Percentiles rank a stretch among this genome's conserved stretches.
Conservation (phyloP, 192 early-diverging fungal species). For the Backusella australiensis region DNA sequence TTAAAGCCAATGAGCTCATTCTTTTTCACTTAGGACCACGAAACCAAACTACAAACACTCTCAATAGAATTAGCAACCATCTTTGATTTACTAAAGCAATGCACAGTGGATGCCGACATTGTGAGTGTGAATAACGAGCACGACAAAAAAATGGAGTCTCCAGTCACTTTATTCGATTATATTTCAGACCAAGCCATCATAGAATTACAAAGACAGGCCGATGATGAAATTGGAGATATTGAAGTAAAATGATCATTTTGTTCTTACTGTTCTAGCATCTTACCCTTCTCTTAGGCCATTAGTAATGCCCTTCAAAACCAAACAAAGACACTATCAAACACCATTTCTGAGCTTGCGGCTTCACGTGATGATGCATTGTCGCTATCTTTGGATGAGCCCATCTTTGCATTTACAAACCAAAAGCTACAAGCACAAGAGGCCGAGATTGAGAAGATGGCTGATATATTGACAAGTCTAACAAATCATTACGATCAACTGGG, state of each 20-base stretch:
- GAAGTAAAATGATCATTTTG: slow-evolving; percentile 16
- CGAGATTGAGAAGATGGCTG: slow-evolving; percentile 46
- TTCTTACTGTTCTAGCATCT: neutral
- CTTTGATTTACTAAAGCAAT: slow-evolving; percentile 26
- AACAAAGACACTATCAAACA: slow-evolving; percentile 17
- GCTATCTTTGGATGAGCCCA: slow-evolving; percentile 40
- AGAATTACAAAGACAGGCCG: slow-evolving; percentile 30
- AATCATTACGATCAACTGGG: slow-evolving; percentile 54
- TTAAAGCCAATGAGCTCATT: too few species aligned
- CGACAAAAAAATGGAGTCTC: neutral
- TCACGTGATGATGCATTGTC: slow-evolving; percentile 17
- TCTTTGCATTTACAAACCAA: slow-evolving; percentile 38
- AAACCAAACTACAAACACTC: slow-evolving; percentile 18
- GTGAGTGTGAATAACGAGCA: slow-evolving; percentile 16
- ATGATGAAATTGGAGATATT: slow-evolving; percentile 35
- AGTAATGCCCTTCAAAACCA: neutral
- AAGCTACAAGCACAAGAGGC: slow-evolving; percentile 45
- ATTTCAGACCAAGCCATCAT: slow-evolving; percentile 39
- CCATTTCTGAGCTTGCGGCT: slow-evolving; percentile 4
- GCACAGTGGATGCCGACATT: slow-evolving; percentile 25
- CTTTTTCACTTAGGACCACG: neutral
- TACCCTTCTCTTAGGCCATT: neutral
- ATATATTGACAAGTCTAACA: slow-evolving; percentile 42
- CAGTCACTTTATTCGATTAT: slow-evolving; percentile 30
- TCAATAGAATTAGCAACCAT: slow-evolving; percentile 23